Conservation (phyloP, 805 yeast genomes). For the Ogataea thermomethanolica region DNA sequence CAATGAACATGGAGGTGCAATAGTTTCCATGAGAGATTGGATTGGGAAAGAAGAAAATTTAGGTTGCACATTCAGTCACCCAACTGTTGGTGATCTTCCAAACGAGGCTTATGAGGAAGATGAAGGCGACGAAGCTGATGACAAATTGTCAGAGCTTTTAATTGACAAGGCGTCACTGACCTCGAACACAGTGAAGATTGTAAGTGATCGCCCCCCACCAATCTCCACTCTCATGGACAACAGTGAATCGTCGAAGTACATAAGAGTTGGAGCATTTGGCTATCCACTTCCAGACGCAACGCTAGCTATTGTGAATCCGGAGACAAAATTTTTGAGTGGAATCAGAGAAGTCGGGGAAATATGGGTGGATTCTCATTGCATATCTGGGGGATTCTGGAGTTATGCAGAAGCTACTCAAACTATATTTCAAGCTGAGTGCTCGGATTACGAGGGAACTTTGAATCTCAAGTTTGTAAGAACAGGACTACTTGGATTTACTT, state of each 20-base stretch:
- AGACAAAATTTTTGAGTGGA: conserved; percentile 69
- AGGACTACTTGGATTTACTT: conserved; percentile 84
- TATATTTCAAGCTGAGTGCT: conserved; percentile 79
- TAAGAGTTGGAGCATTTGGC: conserved; percentile 89
- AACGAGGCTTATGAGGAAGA: conserved; percentile 29
- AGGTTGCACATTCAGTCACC: conserved; percentile 45
- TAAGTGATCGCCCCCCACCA: conserved; percentile 55
- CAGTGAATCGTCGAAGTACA: conserved; percentile 42
- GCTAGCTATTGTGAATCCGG: conserved; percentile 91
- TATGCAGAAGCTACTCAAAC: conserved; percentile 61
- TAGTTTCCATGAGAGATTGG: conserved; percentile 90
- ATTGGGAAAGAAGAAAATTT: conserved; percentile 64
- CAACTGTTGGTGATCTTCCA: conserved; percentile 36
- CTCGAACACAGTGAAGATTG: conserved; percentile 65
- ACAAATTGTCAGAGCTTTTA: conserved; percentile 59
- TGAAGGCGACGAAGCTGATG: conserved; percentile 16
- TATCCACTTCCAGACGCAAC: conserved; percentile 93
- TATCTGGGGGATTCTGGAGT: conserved; percentile 89
- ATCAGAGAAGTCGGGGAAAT: conserved; percentile 88
- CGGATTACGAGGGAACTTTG: conserved; percentile 64
- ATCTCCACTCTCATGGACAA: conserved; percentile 41
- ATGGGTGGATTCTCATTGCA: conserved; percentile 93
- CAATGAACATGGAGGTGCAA: conserved; percentile 95
- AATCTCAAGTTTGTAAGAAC: conserved; percentile 85
- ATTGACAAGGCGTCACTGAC: conserved; percentile 72